Conservation (phyloP, 1,284 basidiomycete species). For the Papiliotrema laurentii region DNA sequence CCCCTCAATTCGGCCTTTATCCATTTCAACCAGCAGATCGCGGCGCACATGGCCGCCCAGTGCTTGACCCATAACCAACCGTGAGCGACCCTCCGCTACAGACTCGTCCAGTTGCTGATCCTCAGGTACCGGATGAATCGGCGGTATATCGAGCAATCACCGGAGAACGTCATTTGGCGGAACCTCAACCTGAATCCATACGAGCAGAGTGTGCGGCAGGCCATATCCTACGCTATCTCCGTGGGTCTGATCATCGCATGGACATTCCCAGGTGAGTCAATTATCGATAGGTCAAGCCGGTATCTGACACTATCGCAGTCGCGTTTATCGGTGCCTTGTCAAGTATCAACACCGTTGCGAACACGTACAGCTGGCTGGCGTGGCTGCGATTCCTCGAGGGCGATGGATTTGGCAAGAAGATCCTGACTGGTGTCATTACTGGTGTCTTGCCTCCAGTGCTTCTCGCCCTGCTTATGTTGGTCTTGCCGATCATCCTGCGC, state of each 20-base stretch:
- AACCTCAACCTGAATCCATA: conserved; percentile 76
- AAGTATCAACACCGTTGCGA: conserved; percentile 50
- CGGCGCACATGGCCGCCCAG: conserved; percentile 78
- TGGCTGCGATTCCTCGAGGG: conserved; percentile 60
- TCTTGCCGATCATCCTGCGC: conserved; percentile 65
- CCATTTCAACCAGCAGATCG: conserved; percentile 88
- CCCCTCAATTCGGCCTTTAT: conserved; percentile 83
- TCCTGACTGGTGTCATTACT: conserved; percentile 60
- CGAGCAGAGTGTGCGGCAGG: conserved; percentile 62
- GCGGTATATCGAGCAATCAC: conserved; percentile 63
- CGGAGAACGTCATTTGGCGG: conserved; percentile 66
- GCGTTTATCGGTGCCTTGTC: conserved; percentile 53
- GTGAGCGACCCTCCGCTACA: conserved; percentile 31
- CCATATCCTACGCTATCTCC: conserved; percentile 53
- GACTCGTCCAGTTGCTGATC: neutral
- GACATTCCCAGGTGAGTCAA: conserved; percentile 54
- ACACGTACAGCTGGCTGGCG: conserved; percentile 55
- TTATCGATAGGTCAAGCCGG: neutral
- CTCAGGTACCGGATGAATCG: conserved; percentile 55
- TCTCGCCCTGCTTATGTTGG: conserved; percentile 63
- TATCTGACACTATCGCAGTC: conserved; percentile 13
- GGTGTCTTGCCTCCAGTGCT: conserved; percentile 63
- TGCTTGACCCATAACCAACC: conserved; percentile 70
- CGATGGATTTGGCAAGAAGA: conserved; percentile 19
- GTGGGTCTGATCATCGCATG: conserved; percentile 63